These are phyloP conservation scores for Populus tomentosa DNA, from an alignment of 441 rosid genomes.

Conservation along the genomic window DNA sequence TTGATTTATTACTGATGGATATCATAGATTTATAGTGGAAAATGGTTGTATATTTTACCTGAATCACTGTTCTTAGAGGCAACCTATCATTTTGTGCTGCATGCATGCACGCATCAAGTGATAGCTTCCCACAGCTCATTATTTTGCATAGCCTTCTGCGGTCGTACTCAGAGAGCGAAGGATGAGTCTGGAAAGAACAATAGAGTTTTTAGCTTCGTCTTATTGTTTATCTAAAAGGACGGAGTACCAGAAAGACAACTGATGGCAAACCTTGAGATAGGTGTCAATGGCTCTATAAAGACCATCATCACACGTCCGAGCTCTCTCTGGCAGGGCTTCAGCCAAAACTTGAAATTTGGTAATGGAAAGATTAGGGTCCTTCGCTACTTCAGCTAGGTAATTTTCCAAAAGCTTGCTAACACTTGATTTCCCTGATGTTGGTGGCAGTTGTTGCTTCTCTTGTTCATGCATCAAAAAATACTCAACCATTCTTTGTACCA, in stretches of 20 bases:
- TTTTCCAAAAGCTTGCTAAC: slow-evolving; percentile 68
- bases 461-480: slow-evolving; percentile 77
- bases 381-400: slow-evolving; percentile 69
- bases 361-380: slow-evolving; percentile 63
- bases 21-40: neutral
- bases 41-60: slow-evolving; percentile 37
- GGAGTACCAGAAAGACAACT: slow-evolving; percentile 5
- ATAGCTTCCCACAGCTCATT: slow-evolving; percentile 69
- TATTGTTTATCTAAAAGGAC: neutral
- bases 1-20: neutral
- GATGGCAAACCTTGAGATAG: slow-evolving; percentile 64
- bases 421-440: slow-evolving; percentile 40
- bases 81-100: slow-evolving; percentile 91
- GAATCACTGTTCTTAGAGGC: slow-evolving; percentile 71
- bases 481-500: slow-evolving; percentile 66
- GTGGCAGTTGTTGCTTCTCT: slow-evolving; percentile 47
- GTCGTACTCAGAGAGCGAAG: slow-evolving; percentile 61
- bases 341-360: slow-evolving; percentile 79
- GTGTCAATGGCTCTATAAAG: slow-evolving; percentile 88
- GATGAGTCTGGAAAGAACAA: slow-evolving; percentile 57
- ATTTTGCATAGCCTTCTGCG: slow-evolving; percentile 65
- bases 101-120: slow-evolving; percentile 81
- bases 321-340: slow-evolving; percentile 60
- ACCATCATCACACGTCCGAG: slow-evolving; percentile 73
- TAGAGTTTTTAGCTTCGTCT: neutral